Evolutionary conservation across 2,329 filamentous ascomycete genomes (phyloP), one percentile per base, ranked within the genome.

Genomic region (Monosporascus sp.): DNA sequence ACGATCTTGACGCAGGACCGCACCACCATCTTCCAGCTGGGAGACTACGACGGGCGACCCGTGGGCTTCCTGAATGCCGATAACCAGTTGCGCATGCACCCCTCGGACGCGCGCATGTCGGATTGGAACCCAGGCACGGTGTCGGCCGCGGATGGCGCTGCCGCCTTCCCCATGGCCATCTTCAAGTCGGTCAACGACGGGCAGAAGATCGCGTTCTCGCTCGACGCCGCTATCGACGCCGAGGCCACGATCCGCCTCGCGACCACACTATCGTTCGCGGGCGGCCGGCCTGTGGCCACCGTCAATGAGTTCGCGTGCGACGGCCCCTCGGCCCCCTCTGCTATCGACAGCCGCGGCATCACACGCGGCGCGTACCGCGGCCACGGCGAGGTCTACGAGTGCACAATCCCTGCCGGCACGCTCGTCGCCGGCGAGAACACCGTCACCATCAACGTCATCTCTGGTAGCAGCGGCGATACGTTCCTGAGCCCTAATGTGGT

Each of bases 301-400:
- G 63, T 72, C 11, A 69, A 68, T 24, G 58, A 53, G 47, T 71
- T 66, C 63, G 49, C 58, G 19, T 68, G 65, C 50, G 50, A 51
- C 1, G 66, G 67, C 11, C 67, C 66, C 7, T 62, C 63, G 1
- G 65, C 69, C 3, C 67, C 66, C 49, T 78, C 72, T 1, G 75
- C 78, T 60, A 79, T 85, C 48, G 74, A 84, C 57, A 80, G 77
- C 5, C 71, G 81, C 14, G 81, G 80, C 2, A 73, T 84, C 2
- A 84, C 81, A 0, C 69, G 81, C 46, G 81, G 81, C 16, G 79
- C 79, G 1, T 84, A 84, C 59, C 72, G 79, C 2, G 81, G 81
- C 0, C 74, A 72, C 31, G 80, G 80, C 0, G 79, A 85, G 46
- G 72, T 82, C 2, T 84, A 85, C 56, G 73, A 78, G 41, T 78